These are phyloP conservation scores for Echium plantagineum DNA, from an alignment of 257 asterid genomes.

Conservation along the genomic window DNA sequence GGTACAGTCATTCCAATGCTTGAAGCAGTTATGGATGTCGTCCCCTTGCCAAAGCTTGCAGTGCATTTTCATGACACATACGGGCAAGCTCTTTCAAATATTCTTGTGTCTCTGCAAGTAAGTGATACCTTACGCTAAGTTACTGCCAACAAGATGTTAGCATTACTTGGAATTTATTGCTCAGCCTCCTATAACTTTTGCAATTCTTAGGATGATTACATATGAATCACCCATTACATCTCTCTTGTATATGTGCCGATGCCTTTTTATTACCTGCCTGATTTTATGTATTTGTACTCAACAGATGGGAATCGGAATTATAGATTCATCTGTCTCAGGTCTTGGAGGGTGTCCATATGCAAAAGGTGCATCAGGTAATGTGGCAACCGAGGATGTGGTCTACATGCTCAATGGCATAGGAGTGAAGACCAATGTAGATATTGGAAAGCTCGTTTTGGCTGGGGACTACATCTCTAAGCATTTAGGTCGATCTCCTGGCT, in stretches of 20 bases:
- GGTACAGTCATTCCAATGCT: constrained; percentile 90
- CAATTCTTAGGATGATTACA: too few relatives aligned
- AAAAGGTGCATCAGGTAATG: constrained; percentile 94
- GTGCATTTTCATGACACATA: constrained; percentile 98
- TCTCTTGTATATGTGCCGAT: neutral
- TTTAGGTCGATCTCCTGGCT: constrained; percentile 65
- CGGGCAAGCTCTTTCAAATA: constrained; percentile 90
- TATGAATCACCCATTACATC: neutral
- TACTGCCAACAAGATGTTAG: neutral
- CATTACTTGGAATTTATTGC: too few relatives aligned
- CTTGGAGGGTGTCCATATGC: constrained; percentile 98
- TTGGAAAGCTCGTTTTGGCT: constrained; percentile 53
- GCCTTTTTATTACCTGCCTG: neutral
- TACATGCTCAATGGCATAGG: constrained; percentile 89
- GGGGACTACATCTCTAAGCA: constrained; percentile 74
- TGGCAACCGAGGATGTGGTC: constrained; percentile 92
- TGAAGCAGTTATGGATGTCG: constrained; percentile 68
- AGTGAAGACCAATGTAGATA: constrained; percentile 64
- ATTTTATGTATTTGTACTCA: neutral
- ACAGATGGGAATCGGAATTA: constrained; percentile 82
- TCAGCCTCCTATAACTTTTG: too few relatives aligned
- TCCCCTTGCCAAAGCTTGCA: constrained; percentile 80
- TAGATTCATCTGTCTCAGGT: constrained; percentile 84
- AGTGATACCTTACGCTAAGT: neutral
- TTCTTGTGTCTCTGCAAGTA: constrained; percentile 79